Evolutionary conservation across 208 protist species (phyloP).

Genomic region (Leishmania mexicana): DNA sequence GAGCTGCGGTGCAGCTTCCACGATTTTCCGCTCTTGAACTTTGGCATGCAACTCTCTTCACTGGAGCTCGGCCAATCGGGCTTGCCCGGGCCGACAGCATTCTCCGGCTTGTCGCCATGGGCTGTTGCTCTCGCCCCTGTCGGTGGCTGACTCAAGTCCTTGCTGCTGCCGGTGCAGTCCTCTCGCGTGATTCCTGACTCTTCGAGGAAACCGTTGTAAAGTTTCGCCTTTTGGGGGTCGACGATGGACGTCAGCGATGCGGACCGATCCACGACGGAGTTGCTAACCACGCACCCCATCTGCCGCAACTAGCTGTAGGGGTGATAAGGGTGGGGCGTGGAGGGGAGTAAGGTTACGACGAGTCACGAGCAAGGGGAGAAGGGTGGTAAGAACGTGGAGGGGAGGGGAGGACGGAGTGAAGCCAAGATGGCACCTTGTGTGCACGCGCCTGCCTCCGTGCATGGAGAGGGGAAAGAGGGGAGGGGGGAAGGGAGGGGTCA

Average conservation of each 20-base stretch:
- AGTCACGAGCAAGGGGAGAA: not conserved
- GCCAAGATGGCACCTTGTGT: not conserved
- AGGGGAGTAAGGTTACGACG: not conserved
- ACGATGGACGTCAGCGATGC: not conserved
- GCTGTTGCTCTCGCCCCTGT: not conserved
- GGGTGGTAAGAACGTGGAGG: not conserved
- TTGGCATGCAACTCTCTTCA: not conserved
- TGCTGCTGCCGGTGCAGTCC: not conserved
- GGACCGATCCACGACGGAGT: not conserved
- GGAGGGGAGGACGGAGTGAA: not conserved
- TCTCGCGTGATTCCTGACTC: not conserved
- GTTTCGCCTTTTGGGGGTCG: not conserved
- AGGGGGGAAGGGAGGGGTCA: not conserved
- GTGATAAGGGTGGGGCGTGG: not conserved
- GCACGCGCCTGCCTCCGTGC: not conserved
- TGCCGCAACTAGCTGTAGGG: too few species aligned
- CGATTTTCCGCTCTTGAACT: not conserved
- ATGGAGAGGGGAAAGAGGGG: not conserved
- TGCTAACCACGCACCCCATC: conserved; percentile 10
- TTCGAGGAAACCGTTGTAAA: not conserved
- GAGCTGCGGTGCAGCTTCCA: too few species aligned
- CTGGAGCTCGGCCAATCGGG: not conserved
- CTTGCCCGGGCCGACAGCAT: not conserved
- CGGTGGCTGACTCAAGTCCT: not conserved
- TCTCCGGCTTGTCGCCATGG: not conserved